Percentiles rank a stretch among this genome's conserved stretches.
These are phyloP conservation scores for Stenocarpella maydis DNA, from an alignment of 2,329 filamentous ascomycete genomes.

Conservation along the genomic window DNA sequence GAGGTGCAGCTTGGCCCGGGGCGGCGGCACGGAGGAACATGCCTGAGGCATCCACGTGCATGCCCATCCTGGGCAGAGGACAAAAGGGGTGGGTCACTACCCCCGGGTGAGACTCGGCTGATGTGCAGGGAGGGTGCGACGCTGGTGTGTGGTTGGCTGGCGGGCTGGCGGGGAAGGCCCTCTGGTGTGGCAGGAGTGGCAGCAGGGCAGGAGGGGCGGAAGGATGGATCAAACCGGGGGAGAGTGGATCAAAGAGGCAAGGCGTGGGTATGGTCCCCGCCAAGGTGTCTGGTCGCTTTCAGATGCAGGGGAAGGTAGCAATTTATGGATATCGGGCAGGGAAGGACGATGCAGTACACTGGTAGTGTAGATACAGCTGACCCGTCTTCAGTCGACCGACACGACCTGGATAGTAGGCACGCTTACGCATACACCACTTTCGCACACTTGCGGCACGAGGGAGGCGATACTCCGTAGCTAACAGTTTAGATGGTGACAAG, in stretches of 20 bases:
- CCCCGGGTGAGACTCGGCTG: constrained; percentile 31
- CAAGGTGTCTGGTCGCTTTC: constrained; percentile 19
- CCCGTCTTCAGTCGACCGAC: constrained; percentile 6
- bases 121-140: constrained; percentile 28
- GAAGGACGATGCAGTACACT: constrained; percentile 22
- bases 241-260: constrained; percentile 24
- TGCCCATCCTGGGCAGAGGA: too few relatives aligned
- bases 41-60: constrained; percentile 1
- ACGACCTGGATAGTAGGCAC: too few relatives aligned
- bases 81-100: not conserved
- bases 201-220: too few relatives aligned
- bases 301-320: constrained; percentile 26
- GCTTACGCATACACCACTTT: not conserved
- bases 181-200: too few relatives aligned
- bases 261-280: constrained; percentile 21
- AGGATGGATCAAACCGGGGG: constrained; percentile 27
- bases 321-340: constrained; percentile 22
- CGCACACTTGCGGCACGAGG: not conserved
- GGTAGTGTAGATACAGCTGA: too few relatives aligned
- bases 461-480: too few relatives aligned
- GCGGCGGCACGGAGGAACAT: not conserved
- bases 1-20: not conserved
- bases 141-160: constrained; percentile 28
- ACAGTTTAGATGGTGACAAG: too few relatives aligned
- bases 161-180: too few relatives aligned